Conservation (phyloP, 2,329 filamentous ascomycete genomes). For the Stagonosporopsis vannaccii region DNA sequence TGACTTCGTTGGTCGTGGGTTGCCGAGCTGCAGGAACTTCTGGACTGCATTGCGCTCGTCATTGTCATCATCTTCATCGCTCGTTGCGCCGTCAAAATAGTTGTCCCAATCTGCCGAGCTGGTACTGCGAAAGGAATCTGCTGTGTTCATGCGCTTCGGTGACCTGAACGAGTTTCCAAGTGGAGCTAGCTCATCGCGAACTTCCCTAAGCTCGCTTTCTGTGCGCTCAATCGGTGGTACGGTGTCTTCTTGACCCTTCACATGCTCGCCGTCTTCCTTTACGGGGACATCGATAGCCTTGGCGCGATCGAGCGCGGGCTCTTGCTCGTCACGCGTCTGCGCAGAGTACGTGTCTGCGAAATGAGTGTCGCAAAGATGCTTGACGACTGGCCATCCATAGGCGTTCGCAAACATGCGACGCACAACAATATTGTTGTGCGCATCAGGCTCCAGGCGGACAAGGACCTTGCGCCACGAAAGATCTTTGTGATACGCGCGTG, state of each 20-base stretch:
- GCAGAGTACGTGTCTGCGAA: constrained; percentile 79
- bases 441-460: constrained; percentile 93
- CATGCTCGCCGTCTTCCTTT: constrained; percentile 71
- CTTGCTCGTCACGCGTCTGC: constrained; percentile 70
- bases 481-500: constrained; percentile 89
- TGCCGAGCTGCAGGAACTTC: constrained; percentile 44
- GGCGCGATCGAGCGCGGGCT: constrained; percentile 73
- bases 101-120: constrained; percentile 59
- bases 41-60: constrained; percentile 49
- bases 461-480: constrained; percentile 96
- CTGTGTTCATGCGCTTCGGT: constrained; percentile 34
- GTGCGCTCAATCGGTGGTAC: constrained; percentile 51
- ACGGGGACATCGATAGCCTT: constrained; percentile 65
- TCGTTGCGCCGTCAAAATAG: constrained; percentile 57
- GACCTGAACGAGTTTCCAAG: constrained; percentile 35
- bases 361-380: constrained; percentile 93
- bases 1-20: constrained; percentile 25
- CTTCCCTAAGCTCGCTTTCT: constrained; percentile 59
- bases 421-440: constrained; percentile 98
- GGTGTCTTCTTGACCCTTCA: constrained; percentile 54
- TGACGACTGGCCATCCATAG: constrained; percentile 95
- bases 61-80: constrained; percentile 56
- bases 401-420: constrained; percentile 96
- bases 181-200: constrained; percentile 50
- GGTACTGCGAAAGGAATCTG: constrained; percentile 42